Percentiles rank a stretch among this genome's conserved stretches.
Evolutionary conservation across 2,329 filamentous ascomycete species (phyloP).

Genomic region (Fusarium odoratissimum): DNA sequence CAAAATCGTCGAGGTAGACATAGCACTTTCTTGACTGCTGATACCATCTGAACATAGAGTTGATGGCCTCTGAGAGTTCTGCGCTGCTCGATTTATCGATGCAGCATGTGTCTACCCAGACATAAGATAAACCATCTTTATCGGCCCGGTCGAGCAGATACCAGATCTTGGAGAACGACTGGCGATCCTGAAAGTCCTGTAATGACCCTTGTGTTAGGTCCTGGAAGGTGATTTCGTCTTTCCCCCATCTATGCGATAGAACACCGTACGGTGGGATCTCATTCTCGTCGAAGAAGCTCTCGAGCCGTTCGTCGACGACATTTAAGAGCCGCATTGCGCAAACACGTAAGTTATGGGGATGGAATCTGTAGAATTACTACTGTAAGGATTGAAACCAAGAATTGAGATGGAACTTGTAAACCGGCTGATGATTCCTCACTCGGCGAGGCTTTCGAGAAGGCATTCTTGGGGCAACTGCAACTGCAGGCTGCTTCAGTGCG

Average conservation of each 20-base stretch:
- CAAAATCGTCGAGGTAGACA: slow-evolving; percentile 42
- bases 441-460: neutral
- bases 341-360: too few relatives aligned
- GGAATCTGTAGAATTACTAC: too few relatives aligned
- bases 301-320: slow-evolving; percentile 30
- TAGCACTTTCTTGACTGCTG: slow-evolving; percentile 41
- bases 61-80: slow-evolving; percentile 45
- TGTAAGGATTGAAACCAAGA: neutral
- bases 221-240: slow-evolving; percentile 47
- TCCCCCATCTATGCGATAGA: slow-evolving; percentile 52
- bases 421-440: slow-evolving; percentile 1
- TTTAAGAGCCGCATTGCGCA: slow-evolving; percentile 47
- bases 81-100: slow-evolving; percentile 45
- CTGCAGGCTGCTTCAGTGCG: neutral
- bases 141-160: slow-evolving; percentile 26
- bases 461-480: neutral
- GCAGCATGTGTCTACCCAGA: slow-evolving; percentile 48
- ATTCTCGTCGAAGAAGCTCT: slow-evolving; percentile 35
- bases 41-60: slow-evolving; percentile 48
- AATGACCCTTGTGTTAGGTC: slow-evolving; percentile 28
- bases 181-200: neutral
- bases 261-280: slow-evolving; percentile 48
- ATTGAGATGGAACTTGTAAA: neutral
- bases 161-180: slow-evolving; percentile 37
- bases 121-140: slow-evolving; percentile 19